These are phyloP conservation scores for Metschnikowia lunata DNA, from an alignment of 805 yeast species.

Conservation along the genomic window DNA sequence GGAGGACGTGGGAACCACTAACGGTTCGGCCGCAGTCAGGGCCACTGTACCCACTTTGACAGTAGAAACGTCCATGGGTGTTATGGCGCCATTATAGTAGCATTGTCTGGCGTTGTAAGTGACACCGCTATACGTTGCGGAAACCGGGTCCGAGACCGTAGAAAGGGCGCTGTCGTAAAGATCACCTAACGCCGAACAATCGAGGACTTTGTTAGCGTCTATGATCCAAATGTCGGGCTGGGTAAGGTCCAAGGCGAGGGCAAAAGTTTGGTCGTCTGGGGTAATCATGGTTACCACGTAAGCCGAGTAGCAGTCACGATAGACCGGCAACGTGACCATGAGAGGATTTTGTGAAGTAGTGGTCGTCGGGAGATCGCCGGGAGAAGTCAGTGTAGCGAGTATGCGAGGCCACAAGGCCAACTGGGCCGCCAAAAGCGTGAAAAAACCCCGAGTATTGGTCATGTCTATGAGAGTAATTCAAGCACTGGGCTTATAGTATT, in stretches of 20 bases:
- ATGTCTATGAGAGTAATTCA: too few species aligned
- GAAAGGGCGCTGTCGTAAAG: neutral
- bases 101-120: slow-evolving; percentile 25
- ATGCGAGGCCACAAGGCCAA: neutral
- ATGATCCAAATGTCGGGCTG: slow-evolving; percentile 40
- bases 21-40: slow-evolving; percentile 9
- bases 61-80: slow-evolving; percentile 11
- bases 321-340: slow-evolving; percentile 11
- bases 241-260: slow-evolving; percentile 27
- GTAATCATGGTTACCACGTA: slow-evolving; percentile 16
- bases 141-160: slow-evolving; percentile 8
- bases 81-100: slow-evolving; percentile 26
- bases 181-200: slow-evolving; percentile 21
- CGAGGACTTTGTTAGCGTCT: slow-evolving; percentile 21
- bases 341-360: neutral
- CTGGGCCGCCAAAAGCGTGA: too few species aligned
- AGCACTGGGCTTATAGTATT: too few species aligned
- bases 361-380: neutral
- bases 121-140: slow-evolving; percentile 16
- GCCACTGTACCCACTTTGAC: slow-evolving; percentile 3
- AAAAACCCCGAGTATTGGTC: too few species aligned
- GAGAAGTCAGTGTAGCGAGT: neutral
- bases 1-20: slow-evolving; percentile 14
- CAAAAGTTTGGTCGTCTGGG: slow-evolving; percentile 13
- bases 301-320: slow-evolving; percentile 15